Evolutionary conservation across 75 land plant genomes (phyloP).

Genomic region (Cryptomeria japonica): DNA sequence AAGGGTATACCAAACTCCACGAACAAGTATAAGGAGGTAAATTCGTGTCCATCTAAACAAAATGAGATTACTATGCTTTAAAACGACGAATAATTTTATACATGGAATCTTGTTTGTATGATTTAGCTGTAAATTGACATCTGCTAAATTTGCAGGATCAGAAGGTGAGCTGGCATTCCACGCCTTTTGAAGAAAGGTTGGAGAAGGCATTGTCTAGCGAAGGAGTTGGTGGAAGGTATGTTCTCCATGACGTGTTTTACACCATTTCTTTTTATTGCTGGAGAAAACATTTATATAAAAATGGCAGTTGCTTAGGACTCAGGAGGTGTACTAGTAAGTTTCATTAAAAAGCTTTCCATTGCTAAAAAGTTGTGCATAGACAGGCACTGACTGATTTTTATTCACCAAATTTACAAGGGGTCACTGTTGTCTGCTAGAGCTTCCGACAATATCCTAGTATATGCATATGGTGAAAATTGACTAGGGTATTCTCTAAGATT

Average conservation of each 20-base stretch:
- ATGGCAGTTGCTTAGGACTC: background rate
- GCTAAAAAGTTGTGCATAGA: background rate
- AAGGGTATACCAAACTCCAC: constrained; percentile 90
- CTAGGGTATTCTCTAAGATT: background rate
- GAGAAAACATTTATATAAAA: background rate
- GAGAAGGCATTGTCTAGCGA: constrained; percentile 84
- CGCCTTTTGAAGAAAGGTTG: constrained; percentile 87
- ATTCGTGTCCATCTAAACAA: background rate
- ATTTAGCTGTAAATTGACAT: background rate
- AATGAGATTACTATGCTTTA: background rate
- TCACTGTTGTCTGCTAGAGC: background rate
- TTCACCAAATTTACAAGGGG: background rate
- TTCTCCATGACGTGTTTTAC: background rate
- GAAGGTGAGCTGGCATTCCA: constrained; percentile 87
- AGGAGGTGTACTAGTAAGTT: background rate
- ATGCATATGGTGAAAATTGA: background rate
- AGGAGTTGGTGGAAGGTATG: constrained; percentile 1
- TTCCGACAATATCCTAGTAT: background rate
- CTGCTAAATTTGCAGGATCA: constrained; percentile 66
- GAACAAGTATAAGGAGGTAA: constrained; percentile 87
- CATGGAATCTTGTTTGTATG: background rate
- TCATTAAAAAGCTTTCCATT: background rate
- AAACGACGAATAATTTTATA: background rate
- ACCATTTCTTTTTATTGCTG: background rate
- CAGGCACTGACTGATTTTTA: background rate